A percentile compares a stretch with the other conserved stretches of the same genome.
Evolutionary conservation across 73 alveolate species (phyloP).

Genomic region (Durusdinium trenchii): DNA sequence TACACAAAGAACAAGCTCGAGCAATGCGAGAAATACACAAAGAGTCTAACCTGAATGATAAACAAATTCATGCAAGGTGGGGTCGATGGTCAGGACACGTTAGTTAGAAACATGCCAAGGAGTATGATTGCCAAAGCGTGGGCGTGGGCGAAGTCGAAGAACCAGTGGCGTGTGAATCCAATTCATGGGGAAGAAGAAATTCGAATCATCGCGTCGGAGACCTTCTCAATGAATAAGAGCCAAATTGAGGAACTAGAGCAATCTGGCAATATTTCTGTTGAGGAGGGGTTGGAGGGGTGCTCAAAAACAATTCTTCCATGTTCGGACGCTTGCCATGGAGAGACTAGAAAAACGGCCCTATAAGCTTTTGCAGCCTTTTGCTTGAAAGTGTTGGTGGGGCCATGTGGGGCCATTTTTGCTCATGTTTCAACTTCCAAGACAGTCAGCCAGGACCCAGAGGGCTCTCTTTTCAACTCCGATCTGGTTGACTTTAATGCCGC

Average conservation of each 20-base stretch:
- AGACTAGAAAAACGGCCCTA: too few relatives aligned
- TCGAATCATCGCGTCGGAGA: not conserved
- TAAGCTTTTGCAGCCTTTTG: not conserved
- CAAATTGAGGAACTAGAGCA: not conserved
- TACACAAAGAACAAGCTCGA: not conserved
- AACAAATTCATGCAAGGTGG: not conserved
- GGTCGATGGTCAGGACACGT: not conserved
- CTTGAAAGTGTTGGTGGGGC: too few relatives aligned
- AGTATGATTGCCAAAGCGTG: not conserved
- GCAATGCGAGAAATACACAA: not conserved
- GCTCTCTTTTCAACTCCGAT: not conserved
- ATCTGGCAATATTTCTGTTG: not conserved
- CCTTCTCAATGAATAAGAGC: not conserved
- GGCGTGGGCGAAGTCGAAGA: not conserved
- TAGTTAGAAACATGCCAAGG: not conserved
- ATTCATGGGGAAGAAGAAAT: constrained; percentile 3
- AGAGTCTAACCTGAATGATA: not conserved
- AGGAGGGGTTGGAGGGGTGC: not conserved
- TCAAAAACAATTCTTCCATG: not conserved
- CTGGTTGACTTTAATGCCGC: not conserved
- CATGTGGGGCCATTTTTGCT: too few relatives aligned
- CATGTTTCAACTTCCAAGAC: too few relatives aligned
- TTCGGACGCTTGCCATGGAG: too few relatives aligned
- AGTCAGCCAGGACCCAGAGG: not conserved
- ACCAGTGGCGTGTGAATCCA: not conserved